Base-by-base conservation (phyloP, 371 early-diverging fungal species). In the Lichtheimia corymbifera region DNA sequence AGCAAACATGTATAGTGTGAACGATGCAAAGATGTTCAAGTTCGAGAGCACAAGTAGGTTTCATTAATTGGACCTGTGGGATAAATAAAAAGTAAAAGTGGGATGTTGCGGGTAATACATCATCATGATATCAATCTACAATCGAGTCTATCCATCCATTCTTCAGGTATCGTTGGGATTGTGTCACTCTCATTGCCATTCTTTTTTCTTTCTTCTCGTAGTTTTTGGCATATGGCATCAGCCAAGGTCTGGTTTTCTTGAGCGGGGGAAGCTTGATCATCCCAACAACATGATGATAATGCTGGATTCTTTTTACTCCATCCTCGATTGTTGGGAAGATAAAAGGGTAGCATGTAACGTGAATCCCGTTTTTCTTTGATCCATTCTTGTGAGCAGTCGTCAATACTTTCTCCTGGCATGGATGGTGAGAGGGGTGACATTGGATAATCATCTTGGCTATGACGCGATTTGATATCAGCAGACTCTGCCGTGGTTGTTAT, bases 321-420 rank as follows among this genome's bases (percentile, higher is more conserved):
- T 15, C 59, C 59, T n/a, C 59, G 70, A 1, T 66, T 67, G 0
- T 69, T 74, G 2, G 85, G 85, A n/a, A 85, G 54, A 2, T 80
- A 73, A 53, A 85, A 83, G 1, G 85, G 82, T 20, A 88, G 51
- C 64, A 83, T 68, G 24, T 75, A 72, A n/a, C 67, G 70, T 6
- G 82, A 72, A 61, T 84, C 84, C 13, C 76, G 75, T 28, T 72
- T 72, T 25, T 82, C 83, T 44, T 60, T 58, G 13, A 70, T 53
- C 56, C 70, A 75, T 18, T 59, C 66, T 9, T 54, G 66, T 40
- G 58, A 53, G n/a, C 68, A 63, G 13, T 73, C 73, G n/a, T 61
- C 60, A 12, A 66, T 63, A 14, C 58, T 62, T 22, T 62, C 54
- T 40, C 25, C 49, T 27, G 25, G 25, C n/a, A 54, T 53, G 12